Conservation (phyloP, 805 yeast species). For the Ogataea kodamae region DNA sequence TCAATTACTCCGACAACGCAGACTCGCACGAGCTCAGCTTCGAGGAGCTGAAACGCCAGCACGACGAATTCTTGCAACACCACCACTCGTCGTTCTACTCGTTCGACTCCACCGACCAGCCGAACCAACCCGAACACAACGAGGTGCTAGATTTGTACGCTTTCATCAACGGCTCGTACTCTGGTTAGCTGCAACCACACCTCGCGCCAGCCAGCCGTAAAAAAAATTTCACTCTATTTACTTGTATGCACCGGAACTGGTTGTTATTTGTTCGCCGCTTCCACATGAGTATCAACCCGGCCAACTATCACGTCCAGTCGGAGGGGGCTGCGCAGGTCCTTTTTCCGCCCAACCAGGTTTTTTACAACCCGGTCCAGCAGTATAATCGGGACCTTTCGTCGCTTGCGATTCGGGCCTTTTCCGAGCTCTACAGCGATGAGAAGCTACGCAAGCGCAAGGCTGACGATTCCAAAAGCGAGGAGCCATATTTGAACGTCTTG, state of each 20-base stretch:
- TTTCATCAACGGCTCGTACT: constrained; percentile 15
- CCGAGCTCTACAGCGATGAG: constrained; percentile 50
- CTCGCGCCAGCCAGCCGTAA: constrained; percentile 9
- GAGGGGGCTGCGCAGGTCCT: constrained; percentile 87
- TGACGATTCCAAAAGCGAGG: constrained; percentile 9
- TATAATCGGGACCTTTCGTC: constrained; percentile 91
- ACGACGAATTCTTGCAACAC: constrained; percentile 20
- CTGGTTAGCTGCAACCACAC: constrained; percentile 8
- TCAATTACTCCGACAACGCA: constrained; percentile 7
- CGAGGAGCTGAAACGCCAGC: constrained; percentile 23
- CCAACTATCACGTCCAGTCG: constrained; percentile 33
- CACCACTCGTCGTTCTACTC: constrained; percentile 17
- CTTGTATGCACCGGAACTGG: no score
- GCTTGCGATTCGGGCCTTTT: constrained; percentile 83
- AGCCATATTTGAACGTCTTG: constrained; percentile 60
- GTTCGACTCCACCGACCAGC: constrained; percentile 7
- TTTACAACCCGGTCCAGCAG: constrained; percentile 95
- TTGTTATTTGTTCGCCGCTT: no score
- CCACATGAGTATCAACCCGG: constrained; percentile 9
- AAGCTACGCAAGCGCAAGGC: constrained; percentile 28
- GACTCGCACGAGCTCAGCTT: constrained; percentile 8
- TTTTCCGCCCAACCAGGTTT: constrained; percentile 82
- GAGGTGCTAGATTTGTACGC: constrained; percentile 20
- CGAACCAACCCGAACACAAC: constrained; percentile 7
- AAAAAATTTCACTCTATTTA: constrained; percentile 2